Base-by-base conservation (phyloP, 495 filamentous ascomycete species). In the Bathelium albidoporum region DNA sequence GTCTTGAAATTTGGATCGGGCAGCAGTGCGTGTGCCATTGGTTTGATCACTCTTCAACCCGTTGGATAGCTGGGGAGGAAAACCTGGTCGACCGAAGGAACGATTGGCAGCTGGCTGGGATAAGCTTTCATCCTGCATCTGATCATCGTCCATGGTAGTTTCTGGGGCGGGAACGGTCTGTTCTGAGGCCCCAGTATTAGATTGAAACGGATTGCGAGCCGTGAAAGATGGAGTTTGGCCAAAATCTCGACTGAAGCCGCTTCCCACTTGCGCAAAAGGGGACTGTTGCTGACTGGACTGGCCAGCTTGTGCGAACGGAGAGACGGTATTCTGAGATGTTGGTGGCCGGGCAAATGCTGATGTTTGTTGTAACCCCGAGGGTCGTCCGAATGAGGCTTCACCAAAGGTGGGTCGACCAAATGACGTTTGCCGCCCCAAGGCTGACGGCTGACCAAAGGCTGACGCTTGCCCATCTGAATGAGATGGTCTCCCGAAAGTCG, bases 401-500 rank as follows among this genome's bases (percentile, higher is more conserved):
- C 52, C 60, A 59, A 55, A 55, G 5, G 60, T 31, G 43, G 66
- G 29, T 63, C 65, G 60, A 26, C 66, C 66, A 62, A 70, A 71
- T 2, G 63, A 34, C 11, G 69, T 61, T 14, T 39, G 52, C 12
- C 60, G 58, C 26, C 66, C 65, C 5, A 62, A 61, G 20, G 61
- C 41, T n/a, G 65, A 65, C 11, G 69, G 63, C 36, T 71, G 61
- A 1, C 68, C 68, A 62, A 70, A 72, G 16, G 61, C 63, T 26
- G 67, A 58, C 32, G 20, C 62, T 29, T 53, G 62, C 49, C 24
- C 24, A 20, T 24, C 49, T 9, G 29, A 16, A 7, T 55, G 49
- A 10, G 49, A 55, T 29, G 49, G 49, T 20, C 20, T 55, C 24
- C 49, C 49, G 24, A 55, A 55, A 26, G 2, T 62, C 65, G 61